Base-by-base conservation (phyloP, 176 grass and related monocot genomes). In the Saccharum officinarum region DNA sequence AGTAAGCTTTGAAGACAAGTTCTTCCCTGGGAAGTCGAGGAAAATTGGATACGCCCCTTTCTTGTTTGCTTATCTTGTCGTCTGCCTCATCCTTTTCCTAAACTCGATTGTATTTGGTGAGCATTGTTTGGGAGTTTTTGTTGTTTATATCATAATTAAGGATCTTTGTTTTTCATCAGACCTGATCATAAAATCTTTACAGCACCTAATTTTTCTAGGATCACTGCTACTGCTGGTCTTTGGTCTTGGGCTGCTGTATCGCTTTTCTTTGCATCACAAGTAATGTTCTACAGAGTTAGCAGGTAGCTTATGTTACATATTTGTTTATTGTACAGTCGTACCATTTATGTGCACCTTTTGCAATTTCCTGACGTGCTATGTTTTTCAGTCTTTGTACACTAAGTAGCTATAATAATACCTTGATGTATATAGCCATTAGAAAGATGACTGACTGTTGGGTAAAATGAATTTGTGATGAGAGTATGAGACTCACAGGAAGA, bases 211-310 rank as follows among this genome's bases (percentile, higher is more conserved):
- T 95, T 98, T 87, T 83, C 89, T 50, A 94, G 89, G 82, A 87
- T 95, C 64, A 95, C 89, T 82, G 87, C 96, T 67, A 30, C 82
- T 85, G 83, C 86, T 89, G 93, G 89, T 83, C 57, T 98, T 83
- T 98, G 93, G 93, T 89, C 88, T 31, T 98, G 91, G 96, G 86
- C 78, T 82, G 83, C 86, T 88, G 23, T 98, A 64, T 94, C 91
- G 84, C 83, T 98, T 89, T 90, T 88, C 77, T 90, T 98, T 75
- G 91, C 88, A 34, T 80, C 96, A 23, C 76, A 92, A 80, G 77
- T 92, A 86, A 87, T 94, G 90, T 90, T 98, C 84, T 92, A 98
- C 85, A 95, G 85, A 89, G 87, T 94, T 85, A 95, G 89, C 93
- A 95, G 96, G 96, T 98, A 88, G 67, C 20, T 82, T 80, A 71